Evolutionary conservation across 2,329 filamentous ascomycete genomes (phyloP), one percentile per base, ranked within the genome.

Genomic region (Diplodia seriata): DNA sequence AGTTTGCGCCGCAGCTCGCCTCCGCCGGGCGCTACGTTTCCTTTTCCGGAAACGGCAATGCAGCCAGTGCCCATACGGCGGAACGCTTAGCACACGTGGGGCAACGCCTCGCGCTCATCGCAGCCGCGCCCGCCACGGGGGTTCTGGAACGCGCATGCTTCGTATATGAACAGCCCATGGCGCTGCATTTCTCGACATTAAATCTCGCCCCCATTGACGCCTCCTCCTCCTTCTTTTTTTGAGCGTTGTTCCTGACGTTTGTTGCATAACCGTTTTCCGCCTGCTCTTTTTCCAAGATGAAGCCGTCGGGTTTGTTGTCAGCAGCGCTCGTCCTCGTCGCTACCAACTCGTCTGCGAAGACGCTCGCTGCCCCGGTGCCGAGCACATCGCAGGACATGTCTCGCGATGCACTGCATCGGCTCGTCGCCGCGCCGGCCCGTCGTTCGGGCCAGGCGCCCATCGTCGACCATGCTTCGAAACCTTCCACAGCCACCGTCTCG

Each of bases 51-150:
- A 56, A 20, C 18, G 26, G 31, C 18, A 56, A 56, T 38, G n/a
- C 8, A 33, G 54, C 51, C 33, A 38, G 18, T 29, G 18, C 15
- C n/a, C 14, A 33, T 53, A 23, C 50, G 50, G 9, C 50, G 20
- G 50, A 15, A 20, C 11, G 54, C 54, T 36, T 20, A 56, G 54
- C 54, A 7, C 54, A 56, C 54, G 54, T 56, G 54, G 54, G n/a
- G 31, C 31, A n/a, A 56, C n/a, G n/a, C 31, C 31, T 18, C 54
- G 33, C 54, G 3, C 18, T 56, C 54, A n/a, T 47, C 18, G 15
- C 54, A 23, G 54, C 31, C 3, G 54, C 54, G 15, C 11, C 33
- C 18, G 2, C 43, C 43, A 47, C 18, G 8, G 43, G 9, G 43
- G 43, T 47, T 47, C 43, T 47, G 43, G 43, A 47, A 47, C 43